Conservation (phyloP, 1,284 basidiomycete genomes). For the Pseudozyma sp. region DNA sequence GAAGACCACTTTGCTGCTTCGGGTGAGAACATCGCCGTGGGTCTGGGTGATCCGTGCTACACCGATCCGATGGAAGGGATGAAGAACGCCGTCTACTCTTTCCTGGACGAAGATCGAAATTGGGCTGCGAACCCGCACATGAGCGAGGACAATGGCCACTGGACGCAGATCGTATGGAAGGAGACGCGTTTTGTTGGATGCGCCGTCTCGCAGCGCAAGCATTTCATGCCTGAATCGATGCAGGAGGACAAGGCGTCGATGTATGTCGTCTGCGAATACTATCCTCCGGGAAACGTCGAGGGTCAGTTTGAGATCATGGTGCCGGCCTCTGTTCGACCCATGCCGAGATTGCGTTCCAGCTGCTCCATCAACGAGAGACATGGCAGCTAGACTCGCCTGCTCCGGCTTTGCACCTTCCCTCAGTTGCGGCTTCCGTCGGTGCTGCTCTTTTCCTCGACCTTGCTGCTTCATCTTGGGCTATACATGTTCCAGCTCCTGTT, state of each 20-base stretch:
- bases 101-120: slow-evolving; percentile 51
- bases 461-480: too few relatives aligned
- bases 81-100: slow-evolving; percentile 40
- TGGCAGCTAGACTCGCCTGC: slow-evolving; percentile 11
- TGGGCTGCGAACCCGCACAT: slow-evolving; percentile 21
- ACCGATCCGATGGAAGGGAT: slow-evolving; percentile 31
- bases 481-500: too few relatives aligned
- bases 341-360: slow-evolving; percentile 24
- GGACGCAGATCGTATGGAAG: slow-evolving; percentile 43
- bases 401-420: too few relatives aligned
- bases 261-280: slow-evolving; percentile 50
- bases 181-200: slow-evolving; percentile 35
- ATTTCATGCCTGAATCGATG: slow-evolving; percentile 22
- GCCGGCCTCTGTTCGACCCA: slow-evolving; percentile 15
- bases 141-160: slow-evolving; percentile 29
- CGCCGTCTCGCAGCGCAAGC: slow-evolving; percentile 32
- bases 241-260: slow-evolving; percentile 11
- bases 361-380: slow-evolving; percentile 47
- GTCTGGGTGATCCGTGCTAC: slow-evolving; percentile 43
- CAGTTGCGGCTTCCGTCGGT: background rate
- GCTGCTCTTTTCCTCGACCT: too few relatives aligned
- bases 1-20: slow-evolving; percentile 42
- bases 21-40: slow-evolving; percentile 50
- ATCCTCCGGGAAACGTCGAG: slow-evolving; percentile 37
- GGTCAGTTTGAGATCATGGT: slow-evolving; percentile 25